Conservation (phyloP, 2,329 filamentous ascomycete genomes). For the Alternaria consortialis region DNA sequence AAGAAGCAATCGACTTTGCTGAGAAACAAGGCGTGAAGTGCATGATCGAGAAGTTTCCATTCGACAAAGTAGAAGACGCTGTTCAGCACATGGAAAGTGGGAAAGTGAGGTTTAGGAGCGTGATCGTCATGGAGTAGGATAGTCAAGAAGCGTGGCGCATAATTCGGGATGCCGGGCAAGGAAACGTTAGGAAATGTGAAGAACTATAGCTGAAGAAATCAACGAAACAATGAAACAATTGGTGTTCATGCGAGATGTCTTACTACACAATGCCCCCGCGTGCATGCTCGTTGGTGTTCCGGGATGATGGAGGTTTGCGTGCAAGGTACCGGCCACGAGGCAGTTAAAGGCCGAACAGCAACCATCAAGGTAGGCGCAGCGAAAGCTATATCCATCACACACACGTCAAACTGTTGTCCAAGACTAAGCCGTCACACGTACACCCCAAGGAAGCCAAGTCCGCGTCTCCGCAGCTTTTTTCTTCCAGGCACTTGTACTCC, state of each 20-base stretch:
- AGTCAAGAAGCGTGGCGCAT: background rate
- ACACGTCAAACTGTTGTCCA: background rate
- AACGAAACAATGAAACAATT: slow-evolving; percentile 21
- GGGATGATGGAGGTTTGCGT: slow-evolving; percentile 7
- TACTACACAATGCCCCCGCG: background rate
- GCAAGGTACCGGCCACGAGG: background rate
- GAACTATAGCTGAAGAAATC: slow-evolving; percentile 9
- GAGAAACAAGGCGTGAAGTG: slow-evolving; percentile 59
- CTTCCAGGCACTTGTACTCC: slow-evolving; percentile 4
- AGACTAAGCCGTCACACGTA: background rate
- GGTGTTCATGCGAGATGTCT: slow-evolving; percentile 9
- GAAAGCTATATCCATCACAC: background rate
- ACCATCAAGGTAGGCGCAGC: slow-evolving; percentile 11
- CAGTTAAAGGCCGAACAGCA: slow-evolving; percentile 1
- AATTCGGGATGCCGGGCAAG: background rate
- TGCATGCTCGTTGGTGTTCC: background rate
- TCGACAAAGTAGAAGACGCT: slow-evolving; percentile 61
- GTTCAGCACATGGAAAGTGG: slow-evolving; percentile 60
- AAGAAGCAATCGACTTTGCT: slow-evolving; percentile 63
- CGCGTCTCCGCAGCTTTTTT: background rate
- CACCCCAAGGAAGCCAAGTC: slow-evolving; percentile 5
- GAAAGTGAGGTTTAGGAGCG: slow-evolving; percentile 61
- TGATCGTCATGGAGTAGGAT: slow-evolving; percentile 58
- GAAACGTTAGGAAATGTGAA: background rate
- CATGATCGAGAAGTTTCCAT: slow-evolving; percentile 63